A percentile compares a stretch with the other conserved stretches of the same genome.
phyloP scores from a whole-genome alignment of 495 filamentous ascomycete species.

The Aspergillus ellipticus region DNA sequence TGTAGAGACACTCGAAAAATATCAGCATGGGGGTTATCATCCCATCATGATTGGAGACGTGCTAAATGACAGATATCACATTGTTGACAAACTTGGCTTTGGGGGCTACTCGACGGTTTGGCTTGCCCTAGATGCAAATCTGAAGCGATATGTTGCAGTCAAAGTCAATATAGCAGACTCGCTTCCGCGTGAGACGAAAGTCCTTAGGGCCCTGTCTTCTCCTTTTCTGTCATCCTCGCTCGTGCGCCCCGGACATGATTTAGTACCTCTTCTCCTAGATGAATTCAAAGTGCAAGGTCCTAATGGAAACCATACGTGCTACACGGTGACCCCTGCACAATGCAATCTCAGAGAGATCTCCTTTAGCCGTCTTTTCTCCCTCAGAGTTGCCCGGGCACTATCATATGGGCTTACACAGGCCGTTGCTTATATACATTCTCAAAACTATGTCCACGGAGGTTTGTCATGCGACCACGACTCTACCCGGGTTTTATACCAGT shows the following conservation, averaged over 20 bases:
- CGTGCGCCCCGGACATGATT: conserved; percentile 12
- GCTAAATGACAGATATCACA: conserved; percentile 34
- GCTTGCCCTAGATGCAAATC: conserved; percentile 45
- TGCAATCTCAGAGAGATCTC: conserved; percentile 26
- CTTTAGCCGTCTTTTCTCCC: conserved; percentile 23
- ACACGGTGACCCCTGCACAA: conserved; percentile 18
- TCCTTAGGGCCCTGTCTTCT: conserved; percentile 23
- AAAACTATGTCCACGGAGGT: conserved; percentile 34
- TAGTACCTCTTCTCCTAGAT: conserved; percentile 18
- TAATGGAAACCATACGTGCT: conserved; percentile 28
- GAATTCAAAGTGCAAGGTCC: conserved; percentile 26
- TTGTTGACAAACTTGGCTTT: conserved; percentile 51
- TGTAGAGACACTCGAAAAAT: conserved; percentile 28
- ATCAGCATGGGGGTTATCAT: conserved; percentile 38
- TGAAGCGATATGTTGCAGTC: conserved; percentile 28
- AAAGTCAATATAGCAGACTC: conserved; percentile 26
- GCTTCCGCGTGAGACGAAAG: conserved; percentile 12
- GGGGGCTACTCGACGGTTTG: conserved; percentile 53
- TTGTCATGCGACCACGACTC: not conserved
- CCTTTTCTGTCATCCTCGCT: not conserved
- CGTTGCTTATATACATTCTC: conserved; percentile 30
- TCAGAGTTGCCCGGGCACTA: conserved; percentile 27
- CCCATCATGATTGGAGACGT: conserved; percentile 42
- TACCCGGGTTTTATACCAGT: no score
- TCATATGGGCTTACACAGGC: conserved; percentile 18